phyloP scores from a whole-genome alignment of 306 rosid species.

The Senna siamea region DNA sequence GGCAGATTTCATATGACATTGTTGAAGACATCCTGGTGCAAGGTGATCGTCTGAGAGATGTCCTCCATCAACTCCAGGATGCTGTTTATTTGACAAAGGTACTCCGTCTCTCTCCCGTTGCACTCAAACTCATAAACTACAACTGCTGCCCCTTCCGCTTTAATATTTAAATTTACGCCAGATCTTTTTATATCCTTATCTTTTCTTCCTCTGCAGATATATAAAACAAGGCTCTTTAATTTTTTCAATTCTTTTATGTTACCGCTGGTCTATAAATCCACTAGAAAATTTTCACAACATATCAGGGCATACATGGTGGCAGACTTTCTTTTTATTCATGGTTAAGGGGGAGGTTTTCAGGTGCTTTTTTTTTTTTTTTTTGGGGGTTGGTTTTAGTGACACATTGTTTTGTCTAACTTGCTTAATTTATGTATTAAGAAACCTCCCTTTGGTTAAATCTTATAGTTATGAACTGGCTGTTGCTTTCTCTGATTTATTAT shows the following conservation, averaged over 20 bases:
- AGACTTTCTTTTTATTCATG: not conserved
- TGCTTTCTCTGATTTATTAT: not conserved
- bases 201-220: conserved; percentile 13
- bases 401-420: not conserved
- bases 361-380: too few relatives aligned
- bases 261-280: conserved; percentile 4
- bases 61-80: conserved; percentile 88
- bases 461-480: not conserved
- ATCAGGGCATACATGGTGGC: not conserved
- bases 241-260: conserved; percentile 9
- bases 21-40: conserved; percentile 83
- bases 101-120: conserved; percentile 18
- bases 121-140: conserved; percentile 11
- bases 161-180: not conserved
- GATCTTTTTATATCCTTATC: conserved; percentile 10
- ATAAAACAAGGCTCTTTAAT: not conserved
- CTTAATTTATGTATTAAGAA: not conserved
- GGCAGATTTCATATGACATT: conserved; percentile 86
- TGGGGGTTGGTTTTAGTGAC: too few relatives aligned
- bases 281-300: conserved; percentile 2
- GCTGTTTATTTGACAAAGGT: conserved; percentile 94
- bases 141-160: not conserved
- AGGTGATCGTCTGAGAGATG: conserved; percentile 76
- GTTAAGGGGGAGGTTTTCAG: not conserved
- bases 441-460: not conserved